Evolutionary conservation across 2,329 filamentous ascomycete genomes (phyloP).

Genomic region (Aureobasidium uvarum): DNA sequence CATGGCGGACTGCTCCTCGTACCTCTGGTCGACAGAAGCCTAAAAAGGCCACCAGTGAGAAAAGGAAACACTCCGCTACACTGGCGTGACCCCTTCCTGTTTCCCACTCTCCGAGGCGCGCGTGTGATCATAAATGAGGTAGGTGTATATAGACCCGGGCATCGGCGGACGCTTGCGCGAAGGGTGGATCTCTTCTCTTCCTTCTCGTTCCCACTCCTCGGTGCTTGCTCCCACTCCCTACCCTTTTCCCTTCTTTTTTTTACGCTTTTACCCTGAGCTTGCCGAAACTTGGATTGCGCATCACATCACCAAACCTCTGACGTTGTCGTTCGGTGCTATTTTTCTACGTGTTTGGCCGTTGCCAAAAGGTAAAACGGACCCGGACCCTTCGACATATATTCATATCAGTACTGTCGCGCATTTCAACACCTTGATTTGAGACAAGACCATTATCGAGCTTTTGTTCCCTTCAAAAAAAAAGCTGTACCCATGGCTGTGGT

Average conservation of each 20-base stretch:
- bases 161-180: conserved; percentile 23
- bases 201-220: neutral
- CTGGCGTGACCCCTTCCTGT: neutral
- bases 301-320: conserved; percentile 20
- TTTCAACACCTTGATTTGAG: neutral
- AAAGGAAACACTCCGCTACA: neutral
- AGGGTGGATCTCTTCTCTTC: conserved; percentile 20
- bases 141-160: conserved; percentile 18
- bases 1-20: conserved; percentile 8
- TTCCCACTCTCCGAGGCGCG: neutral
- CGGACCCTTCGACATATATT: conserved; percentile 4
- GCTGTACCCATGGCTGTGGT: conserved; percentile 10
- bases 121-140: conserved; percentile 20
- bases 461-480: neutral
- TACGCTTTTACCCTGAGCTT: conserved; percentile 10
- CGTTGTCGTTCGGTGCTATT: conserved; percentile 24
- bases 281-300: neutral
- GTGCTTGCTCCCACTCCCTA: neutral
- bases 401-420: neutral
- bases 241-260: neutral
- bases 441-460: neutral
- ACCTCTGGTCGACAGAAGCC: conserved; percentile 24
- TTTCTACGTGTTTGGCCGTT: conserved; percentile 17
- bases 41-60: neutral
- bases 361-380: conserved; percentile 9